Percentiles rank a stretch among this genome's conserved stretches.
These are phyloP conservation scores for Populus alba DNA, from an alignment of 345 rosid genomes.

Conservation along the genomic window DNA sequence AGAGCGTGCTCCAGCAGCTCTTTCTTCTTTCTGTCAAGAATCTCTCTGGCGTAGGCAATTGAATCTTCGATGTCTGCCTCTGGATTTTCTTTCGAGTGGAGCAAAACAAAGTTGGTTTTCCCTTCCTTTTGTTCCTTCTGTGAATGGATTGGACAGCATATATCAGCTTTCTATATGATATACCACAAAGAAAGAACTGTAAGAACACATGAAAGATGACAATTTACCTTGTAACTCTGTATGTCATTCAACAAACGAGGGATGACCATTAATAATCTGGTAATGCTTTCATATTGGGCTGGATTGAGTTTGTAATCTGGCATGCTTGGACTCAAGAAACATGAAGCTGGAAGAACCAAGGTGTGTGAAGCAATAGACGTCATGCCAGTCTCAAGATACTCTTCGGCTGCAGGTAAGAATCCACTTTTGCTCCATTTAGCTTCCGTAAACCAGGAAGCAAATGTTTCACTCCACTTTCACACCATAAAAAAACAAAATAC, in stretches of 20 bases:
- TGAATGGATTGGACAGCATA: background rate
- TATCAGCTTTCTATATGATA: background rate
- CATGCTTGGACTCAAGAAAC: conserved; percentile 26
- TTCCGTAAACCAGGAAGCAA: conserved; percentile 59
- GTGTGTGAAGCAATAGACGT: conserved; percentile 48
- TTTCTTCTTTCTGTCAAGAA: conserved; percentile 30
- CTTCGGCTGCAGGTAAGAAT: conserved; percentile 33
- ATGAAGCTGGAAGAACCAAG: conserved; percentile 39
- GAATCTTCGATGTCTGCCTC: conserved; percentile 35
- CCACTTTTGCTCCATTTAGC: conserved; percentile 52
- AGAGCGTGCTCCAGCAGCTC: conserved; percentile 44
- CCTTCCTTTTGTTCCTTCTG: conserved; percentile 56
- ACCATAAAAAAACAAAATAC: background rate
- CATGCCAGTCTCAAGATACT: conserved; percentile 48
- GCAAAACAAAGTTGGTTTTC: conserved; percentile 42
- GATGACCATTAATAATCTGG: conserved; percentile 47
- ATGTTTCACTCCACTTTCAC: conserved; percentile 62
- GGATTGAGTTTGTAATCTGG: conserved; percentile 29
- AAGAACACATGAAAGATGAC: background rate
- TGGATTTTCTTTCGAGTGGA: conserved; percentile 39
- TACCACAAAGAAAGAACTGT: background rate
- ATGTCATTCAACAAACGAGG: conserved; percentile 57
- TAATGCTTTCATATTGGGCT: conserved; percentile 33
- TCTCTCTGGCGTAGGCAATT: conserved; percentile 28
- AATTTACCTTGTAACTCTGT: conserved; percentile 51